phyloP scores from a whole-genome alignment of 768 basidiomycete genomes.

The Mycena albidolilacea region DNA sequence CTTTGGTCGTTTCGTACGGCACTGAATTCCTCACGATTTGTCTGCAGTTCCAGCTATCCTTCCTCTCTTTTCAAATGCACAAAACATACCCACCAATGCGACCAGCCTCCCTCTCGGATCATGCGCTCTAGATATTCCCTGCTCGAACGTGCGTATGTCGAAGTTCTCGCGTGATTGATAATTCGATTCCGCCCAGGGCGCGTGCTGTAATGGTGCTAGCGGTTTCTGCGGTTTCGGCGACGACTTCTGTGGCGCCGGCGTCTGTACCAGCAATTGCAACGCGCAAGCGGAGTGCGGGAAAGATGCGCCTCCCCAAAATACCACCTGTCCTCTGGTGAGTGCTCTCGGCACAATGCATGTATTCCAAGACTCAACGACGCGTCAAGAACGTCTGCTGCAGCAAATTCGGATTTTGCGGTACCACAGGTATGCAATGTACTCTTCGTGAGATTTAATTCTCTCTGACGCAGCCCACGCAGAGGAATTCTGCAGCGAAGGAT shows the following conservation, averaged over 20 bases:
- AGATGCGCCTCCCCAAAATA: slow-evolving; percentile 14
- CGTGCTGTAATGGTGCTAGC: slow-evolving; percentile 21
- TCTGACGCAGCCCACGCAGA: background rate
- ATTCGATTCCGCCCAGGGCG: background rate
- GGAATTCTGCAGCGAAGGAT: slow-evolving; percentile 21
- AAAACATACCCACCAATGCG: slow-evolving; percentile 10
- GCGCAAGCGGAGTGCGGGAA: slow-evolving; percentile 23
- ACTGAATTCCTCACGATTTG: too few species aligned
- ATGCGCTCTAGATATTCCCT: slow-evolving; percentile 23
- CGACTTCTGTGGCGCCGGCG: too few species aligned
- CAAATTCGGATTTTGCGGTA: slow-evolving; percentile 31
- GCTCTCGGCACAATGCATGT: too few species aligned
- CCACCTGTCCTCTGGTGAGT: slow-evolving; percentile 16
- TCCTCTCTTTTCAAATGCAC: slow-evolving; percentile 5
- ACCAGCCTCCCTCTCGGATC: too few species aligned
- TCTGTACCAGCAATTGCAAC: slow-evolving; percentile 27
- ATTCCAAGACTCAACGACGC: background rate
- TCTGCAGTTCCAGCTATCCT: background rate
- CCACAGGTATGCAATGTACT: background rate
- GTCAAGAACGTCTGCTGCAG: slow-evolving; percentile 24
- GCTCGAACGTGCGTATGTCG: slow-evolving; percentile 23
- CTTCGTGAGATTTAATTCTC: background rate
- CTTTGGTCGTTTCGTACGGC: background rate
- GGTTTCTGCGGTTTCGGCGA: too few species aligned
- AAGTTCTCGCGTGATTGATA: background rate